Evolutionary conservation across 139 green algal genomes (phyloP).

Genomic region (Volvox reticuliferus): DNA sequence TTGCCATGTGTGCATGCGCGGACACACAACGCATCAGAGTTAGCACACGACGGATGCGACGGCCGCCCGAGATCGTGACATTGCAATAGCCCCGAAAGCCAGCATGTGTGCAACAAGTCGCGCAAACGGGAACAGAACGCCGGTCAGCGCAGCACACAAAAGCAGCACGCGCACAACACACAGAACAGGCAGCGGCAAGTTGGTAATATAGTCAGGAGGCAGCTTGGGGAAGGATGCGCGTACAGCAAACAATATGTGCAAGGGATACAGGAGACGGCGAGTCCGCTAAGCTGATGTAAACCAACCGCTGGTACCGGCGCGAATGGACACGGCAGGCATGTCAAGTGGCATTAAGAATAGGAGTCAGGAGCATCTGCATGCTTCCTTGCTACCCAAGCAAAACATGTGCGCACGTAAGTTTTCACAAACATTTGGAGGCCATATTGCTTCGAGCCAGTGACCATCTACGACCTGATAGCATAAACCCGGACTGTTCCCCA

Average conservation of each 20-base stretch:
- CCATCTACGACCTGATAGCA: no score
- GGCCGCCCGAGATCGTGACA: no score
- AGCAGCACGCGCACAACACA: slow-evolving; percentile 2
- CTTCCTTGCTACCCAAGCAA: not conserved
- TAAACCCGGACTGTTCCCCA: no score
- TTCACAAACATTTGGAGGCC: not conserved
- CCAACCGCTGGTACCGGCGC: no score
- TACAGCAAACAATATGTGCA: not conserved
- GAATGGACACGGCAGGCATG: no score
- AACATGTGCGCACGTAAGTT: not conserved
- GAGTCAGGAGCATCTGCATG: no score
- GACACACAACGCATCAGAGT: no score
- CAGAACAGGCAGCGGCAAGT: not conserved
- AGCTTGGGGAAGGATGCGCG: not conserved
- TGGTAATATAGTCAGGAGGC: not conserved
- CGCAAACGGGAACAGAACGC: not conserved
- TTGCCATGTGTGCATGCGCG: no score
- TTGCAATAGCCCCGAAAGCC: no score
- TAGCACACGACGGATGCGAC: no score
- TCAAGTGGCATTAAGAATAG: no score
- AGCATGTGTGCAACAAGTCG: not conserved
- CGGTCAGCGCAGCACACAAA: not conserved
- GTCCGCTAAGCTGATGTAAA: not conserved
- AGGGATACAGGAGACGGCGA: not conserved
- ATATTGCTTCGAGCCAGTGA: not conserved